Percentiles rank a stretch among this genome's conserved stretches.
These are phyloP conservation scores for Hyphopichia homilentoma DNA, from an alignment of 805 yeast genomes.

Conservation along the genomic window DNA sequence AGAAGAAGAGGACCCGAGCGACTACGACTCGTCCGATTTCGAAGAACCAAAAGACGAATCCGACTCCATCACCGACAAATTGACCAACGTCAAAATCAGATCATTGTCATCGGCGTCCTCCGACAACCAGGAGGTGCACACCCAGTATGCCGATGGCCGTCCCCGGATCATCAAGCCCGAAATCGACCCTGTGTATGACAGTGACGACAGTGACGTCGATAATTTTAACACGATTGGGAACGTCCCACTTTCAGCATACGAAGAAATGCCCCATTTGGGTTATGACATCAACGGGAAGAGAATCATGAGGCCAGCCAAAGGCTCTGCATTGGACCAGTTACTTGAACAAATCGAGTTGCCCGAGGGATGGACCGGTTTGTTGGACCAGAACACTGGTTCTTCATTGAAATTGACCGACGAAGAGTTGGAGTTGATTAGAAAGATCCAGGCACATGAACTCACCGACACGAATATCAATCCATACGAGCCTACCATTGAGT, in stretches of 20 bases:
- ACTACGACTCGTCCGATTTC: slow-evolving; percentile 41
- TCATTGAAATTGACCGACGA: slow-evolving; percentile 79
- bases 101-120: slow-evolving; percentile 40
- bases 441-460: slow-evolving; percentile 79
- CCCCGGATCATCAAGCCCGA: slow-evolving; percentile 81
- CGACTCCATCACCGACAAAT: slow-evolving; percentile 47
- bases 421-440: slow-evolving; percentile 83
- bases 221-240: slow-evolving; percentile 85
- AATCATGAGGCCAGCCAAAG: slow-evolving; percentile 98
- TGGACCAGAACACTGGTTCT: slow-evolving; percentile 85
- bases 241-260: slow-evolving; percentile 89
- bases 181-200: slow-evolving; percentile 90
- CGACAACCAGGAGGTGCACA: slow-evolving; percentile 30
- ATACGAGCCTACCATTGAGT: slow-evolving; percentile 90
- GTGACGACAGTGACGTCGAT: slow-evolving; percentile 89
- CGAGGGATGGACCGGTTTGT: slow-evolving; percentile 97
- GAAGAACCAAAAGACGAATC: slow-evolving; percentile 54
- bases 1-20: slow-evolving; percentile 45
- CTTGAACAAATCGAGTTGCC: slow-evolving; percentile 91
- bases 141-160: slow-evolving; percentile 72
- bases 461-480: slow-evolving; percentile 81
- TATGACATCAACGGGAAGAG: slow-evolving; percentile 96
- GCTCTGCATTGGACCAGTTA: slow-evolving; percentile 87
- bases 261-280: slow-evolving; percentile 96
- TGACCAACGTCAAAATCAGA: slow-evolving; percentile 52